Evolutionary conservation across 768 basidiomycete genomes (phyloP).

Genomic region (Phallus indusiatus): DNA sequence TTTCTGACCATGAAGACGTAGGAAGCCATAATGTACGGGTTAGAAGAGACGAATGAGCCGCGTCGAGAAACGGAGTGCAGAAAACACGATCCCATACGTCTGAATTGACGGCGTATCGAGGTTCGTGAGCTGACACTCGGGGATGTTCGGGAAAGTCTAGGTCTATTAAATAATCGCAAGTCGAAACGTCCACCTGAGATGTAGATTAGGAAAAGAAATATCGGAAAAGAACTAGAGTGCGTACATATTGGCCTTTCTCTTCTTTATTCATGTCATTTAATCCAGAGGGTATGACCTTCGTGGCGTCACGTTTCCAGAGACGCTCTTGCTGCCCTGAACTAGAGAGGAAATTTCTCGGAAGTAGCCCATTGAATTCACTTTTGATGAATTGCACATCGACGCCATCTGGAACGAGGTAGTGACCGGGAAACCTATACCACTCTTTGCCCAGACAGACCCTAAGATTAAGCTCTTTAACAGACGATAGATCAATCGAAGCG

Average conservation of each 20-base stretch:
- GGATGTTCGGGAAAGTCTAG: conserved; percentile 75
- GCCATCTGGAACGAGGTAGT: conserved; percentile 78
- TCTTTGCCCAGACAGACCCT: conserved; percentile 86
- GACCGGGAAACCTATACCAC: conserved; percentile 92
- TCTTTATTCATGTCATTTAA: conserved; percentile 88
- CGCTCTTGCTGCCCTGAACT: conserved; percentile 20
- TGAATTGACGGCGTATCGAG: conserved; percentile 63
- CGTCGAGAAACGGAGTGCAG: conserved; percentile 81
- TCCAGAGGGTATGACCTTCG: conserved; percentile 46
- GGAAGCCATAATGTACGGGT: conserved; percentile 80
- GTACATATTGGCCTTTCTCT: conserved; percentile 67
- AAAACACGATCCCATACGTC: conserved; percentile 72
- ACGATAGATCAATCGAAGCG: conserved; percentile 53
- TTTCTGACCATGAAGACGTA: conserved; percentile 51
- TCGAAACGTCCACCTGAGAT: conserved; percentile 51
- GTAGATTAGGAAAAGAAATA: conserved; percentile 2
- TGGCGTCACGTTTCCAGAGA: conserved; percentile 55
- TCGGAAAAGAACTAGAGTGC: conserved; percentile 19
- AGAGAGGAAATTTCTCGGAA: conserved; percentile 74
- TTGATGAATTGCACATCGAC: conserved; percentile 83
- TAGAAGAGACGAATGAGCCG: conserved; percentile 56
- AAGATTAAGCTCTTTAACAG: conserved; percentile 60
- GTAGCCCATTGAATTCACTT: conserved; percentile 81
- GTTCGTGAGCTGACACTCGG: conserved; percentile 47
- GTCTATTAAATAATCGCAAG: conserved; percentile 88